A percentile compares a stretch with the other conserved stretches of the same genome.
These are phyloP conservation scores for Lachnellula subtilissima DNA, from an alignment of 2,329 filamentous ascomycete genomes.

Conservation along the genomic window DNA sequence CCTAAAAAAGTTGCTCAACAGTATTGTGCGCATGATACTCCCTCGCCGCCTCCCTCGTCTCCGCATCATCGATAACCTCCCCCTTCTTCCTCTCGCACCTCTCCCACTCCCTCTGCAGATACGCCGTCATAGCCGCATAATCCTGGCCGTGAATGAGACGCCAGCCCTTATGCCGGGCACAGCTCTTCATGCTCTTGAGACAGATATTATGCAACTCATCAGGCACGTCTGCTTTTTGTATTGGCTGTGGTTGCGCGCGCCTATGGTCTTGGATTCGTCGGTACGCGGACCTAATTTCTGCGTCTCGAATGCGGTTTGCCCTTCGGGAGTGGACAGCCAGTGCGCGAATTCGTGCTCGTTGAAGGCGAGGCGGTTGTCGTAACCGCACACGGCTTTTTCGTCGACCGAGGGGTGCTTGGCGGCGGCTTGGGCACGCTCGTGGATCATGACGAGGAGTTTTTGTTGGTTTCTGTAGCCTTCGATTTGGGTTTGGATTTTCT, in stretches of 20 bases:
- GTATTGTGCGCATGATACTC: constrained; percentile 27
- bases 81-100: constrained; percentile 16
- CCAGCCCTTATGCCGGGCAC: constrained; percentile 24
- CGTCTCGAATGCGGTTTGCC: constrained; percentile 21
- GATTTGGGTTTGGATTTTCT: constrained; percentile 15
- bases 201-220: constrained; percentile 26
- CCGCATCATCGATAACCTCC: constrained; percentile 28
- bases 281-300: constrained; percentile 27
- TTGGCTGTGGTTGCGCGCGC: constrained; percentile 14
- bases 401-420: constrained; percentile 17
- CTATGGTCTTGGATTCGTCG: constrained; percentile 19
- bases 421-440: constrained; percentile 21
- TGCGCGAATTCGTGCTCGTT: constrained; percentile 26
- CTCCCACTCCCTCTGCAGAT: constrained; percentile 16
- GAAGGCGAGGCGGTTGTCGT: constrained; percentile 28
- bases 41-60: constrained; percentile 27
- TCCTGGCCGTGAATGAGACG: constrained; percentile 21
- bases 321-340: constrained; percentile 25
- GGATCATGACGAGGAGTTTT: constrained; percentile 24
- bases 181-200: constrained; percentile 22
- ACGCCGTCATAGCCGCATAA: constrained; percentile 10
- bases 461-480: constrained; percentile 17
- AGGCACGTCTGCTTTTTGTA: constrained; percentile 13
- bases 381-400: constrained; percentile 27
- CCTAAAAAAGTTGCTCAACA: constrained; percentile 9